Percentiles rank a stretch among this genome's conserved stretches.
Evolutionary conservation across 1,284 basidiomycete genomes (phyloP).

Genomic region (Bothia castanella): DNA sequence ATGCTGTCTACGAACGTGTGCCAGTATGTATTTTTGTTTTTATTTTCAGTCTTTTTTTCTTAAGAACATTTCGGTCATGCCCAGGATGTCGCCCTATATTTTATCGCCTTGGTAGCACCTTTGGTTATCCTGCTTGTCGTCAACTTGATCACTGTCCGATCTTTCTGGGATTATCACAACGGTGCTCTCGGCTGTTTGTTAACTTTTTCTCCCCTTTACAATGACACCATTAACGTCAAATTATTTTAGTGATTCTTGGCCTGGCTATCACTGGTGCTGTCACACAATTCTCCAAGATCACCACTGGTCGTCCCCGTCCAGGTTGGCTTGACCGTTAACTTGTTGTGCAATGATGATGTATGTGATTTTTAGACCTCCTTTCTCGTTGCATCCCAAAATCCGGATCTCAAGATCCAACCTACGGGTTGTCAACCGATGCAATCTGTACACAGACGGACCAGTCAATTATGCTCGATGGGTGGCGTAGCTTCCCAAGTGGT

Average conservation of each 20-base stretch:
- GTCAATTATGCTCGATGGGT: constrained; percentile 72
- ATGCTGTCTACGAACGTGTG: constrained; percentile 79
- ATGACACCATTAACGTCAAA: background rate
- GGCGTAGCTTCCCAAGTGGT: constrained; percentile 91
- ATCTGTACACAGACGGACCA: constrained; percentile 77
- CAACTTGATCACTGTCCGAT: constrained; percentile 68
- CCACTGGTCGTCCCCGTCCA: constrained; percentile 87
- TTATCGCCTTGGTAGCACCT: constrained; percentile 70
- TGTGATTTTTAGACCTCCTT: constrained; percentile 59
- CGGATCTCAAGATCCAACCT: constrained; percentile 66
- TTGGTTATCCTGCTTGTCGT: constrained; percentile 64
- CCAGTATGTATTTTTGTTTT: constrained; percentile 48
- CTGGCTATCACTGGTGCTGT: constrained; percentile 74
- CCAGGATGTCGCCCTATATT: constrained; percentile 55
- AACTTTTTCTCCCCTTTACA: constrained; percentile 20
- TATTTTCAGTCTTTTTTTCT: background rate
- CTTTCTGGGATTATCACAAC: constrained; percentile 88
- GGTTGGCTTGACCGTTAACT: constrained; percentile 39
- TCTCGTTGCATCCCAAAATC: constrained; percentile 75
- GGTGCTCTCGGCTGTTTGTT: constrained; percentile 70
- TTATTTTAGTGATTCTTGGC: constrained; percentile 60
- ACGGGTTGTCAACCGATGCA: constrained; percentile 67
- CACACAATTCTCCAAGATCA: constrained; percentile 84
- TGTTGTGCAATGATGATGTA: background rate
- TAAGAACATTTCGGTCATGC: background rate